Percentiles rank a stretch among this genome's conserved stretches.
Conservation (phyloP, 495 filamentous ascomycete species). For the Hapsidospora chrysogenum region DNA sequence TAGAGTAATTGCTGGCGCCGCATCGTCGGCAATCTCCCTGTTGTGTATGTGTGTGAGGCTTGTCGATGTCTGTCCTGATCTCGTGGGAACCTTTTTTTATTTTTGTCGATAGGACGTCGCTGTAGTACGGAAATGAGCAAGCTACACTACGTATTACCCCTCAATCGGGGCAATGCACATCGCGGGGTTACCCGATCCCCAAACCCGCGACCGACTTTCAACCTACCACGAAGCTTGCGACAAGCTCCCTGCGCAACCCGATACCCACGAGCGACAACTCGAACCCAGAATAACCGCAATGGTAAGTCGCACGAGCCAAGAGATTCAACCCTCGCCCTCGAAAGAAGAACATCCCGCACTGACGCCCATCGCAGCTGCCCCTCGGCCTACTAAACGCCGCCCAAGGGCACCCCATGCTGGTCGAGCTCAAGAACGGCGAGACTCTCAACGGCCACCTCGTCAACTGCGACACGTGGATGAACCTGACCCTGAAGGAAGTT, state of each 20-base stretch:
- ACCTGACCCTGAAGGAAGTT: constrained; percentile 88
- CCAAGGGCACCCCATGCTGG: constrained; percentile 96
- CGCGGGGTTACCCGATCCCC: background rate
- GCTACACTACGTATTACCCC: no score
- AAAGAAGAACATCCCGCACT: background rate
- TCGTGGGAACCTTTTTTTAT: no score
- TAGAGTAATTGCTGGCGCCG: background rate
- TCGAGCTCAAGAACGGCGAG: constrained; percentile 97
- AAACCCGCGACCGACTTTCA: background rate
- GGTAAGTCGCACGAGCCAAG: no score
- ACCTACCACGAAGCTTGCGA: background rate
- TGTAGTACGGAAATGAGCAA: no score
- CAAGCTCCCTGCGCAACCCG: background rate
- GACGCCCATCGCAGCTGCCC: no score
- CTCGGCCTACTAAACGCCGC: constrained; percentile 86
- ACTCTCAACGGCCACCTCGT: constrained; percentile 91
- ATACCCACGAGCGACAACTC: background rate
- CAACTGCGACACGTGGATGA: constrained; percentile 99
- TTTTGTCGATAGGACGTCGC: no score
- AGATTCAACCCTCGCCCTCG: background rate
- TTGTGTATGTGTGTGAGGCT: no score
- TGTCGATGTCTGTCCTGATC: no score
- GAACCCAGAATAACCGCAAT: no score
- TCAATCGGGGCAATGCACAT: no score
- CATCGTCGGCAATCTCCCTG: background rate